Evolutionary conservation across 2,329 filamentous ascomycete species (phyloP), one percentile per base, ranked within the genome.

Genomic region (Colletotrichum sojae): DNA sequence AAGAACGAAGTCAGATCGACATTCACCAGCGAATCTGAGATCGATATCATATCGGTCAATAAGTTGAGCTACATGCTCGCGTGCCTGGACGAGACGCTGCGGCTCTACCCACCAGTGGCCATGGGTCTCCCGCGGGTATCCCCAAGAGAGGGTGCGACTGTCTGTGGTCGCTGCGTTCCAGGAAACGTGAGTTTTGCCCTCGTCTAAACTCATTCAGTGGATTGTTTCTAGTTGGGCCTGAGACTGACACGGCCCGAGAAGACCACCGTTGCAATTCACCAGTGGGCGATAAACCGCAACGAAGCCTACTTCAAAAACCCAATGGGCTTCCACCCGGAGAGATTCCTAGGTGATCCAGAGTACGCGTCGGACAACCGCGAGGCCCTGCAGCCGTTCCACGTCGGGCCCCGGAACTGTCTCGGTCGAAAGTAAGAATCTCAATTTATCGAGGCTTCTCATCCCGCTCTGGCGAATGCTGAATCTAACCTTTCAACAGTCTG

Each of bases 361-460:
- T 67, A 63, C 4, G 58, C 58, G 2, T 27, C 49, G 10, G 64
- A 88, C 69, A 79, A 78, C 27, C 76, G 77, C 45, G 81, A 82
- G 0, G 80, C 79, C 2, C 77, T 84, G 57, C 82, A 86, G 73
- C 83, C 85, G 0, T 87, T 88, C 69, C 55, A 60, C 46, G 25
- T 60, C 1, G 57, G 57, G 9, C n/a, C 57, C 10, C 57, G 57
- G 2, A 63, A 63, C 10, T 60, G 57, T 1, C 15, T 60, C 1
- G 57, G 57, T 25, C 27, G 57, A 60, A 60, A 60, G 57, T 60
- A 25, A 60, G 57, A 51, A 18, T 5, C 20, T 9, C 6, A 49
- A 25, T 4, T 2, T 49, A 12, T 20, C 46, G 16, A 16, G 15
- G 2, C 13, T 3, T 18, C 12, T 59, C 25, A 8, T 1, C 13